Base-by-base conservation (phyloP, 2,329 filamentous ascomycete species). In the Monascus ruber region DNA sequence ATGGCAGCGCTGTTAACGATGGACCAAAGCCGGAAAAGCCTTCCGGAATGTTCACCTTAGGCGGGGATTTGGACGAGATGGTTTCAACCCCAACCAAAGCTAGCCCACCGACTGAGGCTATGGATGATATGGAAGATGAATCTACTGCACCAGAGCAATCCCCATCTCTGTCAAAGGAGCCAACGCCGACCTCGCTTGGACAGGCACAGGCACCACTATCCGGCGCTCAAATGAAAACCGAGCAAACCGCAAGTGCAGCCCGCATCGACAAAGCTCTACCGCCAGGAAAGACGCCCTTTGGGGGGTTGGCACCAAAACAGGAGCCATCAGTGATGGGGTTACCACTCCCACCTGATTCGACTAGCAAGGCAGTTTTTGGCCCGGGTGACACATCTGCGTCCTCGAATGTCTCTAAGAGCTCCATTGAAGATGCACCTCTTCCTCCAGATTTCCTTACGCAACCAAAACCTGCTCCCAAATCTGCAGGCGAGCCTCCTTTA, bases 381-480 rank as follows among this genome's bases (percentile, higher is more conserved):
- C 59, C 67, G 25, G 68, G 66, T 4, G 68, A 71, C 42, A 70
- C 67, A n/a, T 69, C 68, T 4, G 64, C 60, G 6, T 69, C 66
- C 6, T 67, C 64, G 3, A 59, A 62, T 39, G 58, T 61, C 4
- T 67, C 64, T 4, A 63, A 61, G 38, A 55, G 48, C 32, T 65
- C 64, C 5, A 41, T 52, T 33, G 64, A 68, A 6, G 65, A 67
- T 36, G 60, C 60, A 4, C 62, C 63, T 3, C 46, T 63, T 7
- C 60, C 61, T 5, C 55, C 56, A 4, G 50, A 53, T 34, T 49
- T 50, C 34, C 42, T 49, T 7, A 36, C 46, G 3, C 41, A 46
- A 24, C 44, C 43, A 3, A 52, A 54, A 24, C 40, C 45, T 5
- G 40, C 44, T 6, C 29, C 44, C 1, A 43, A 42, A 6, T 26